Evolutionary conservation across 345 rosid species (phyloP).

Genomic region (Brassica cretica): DNA sequence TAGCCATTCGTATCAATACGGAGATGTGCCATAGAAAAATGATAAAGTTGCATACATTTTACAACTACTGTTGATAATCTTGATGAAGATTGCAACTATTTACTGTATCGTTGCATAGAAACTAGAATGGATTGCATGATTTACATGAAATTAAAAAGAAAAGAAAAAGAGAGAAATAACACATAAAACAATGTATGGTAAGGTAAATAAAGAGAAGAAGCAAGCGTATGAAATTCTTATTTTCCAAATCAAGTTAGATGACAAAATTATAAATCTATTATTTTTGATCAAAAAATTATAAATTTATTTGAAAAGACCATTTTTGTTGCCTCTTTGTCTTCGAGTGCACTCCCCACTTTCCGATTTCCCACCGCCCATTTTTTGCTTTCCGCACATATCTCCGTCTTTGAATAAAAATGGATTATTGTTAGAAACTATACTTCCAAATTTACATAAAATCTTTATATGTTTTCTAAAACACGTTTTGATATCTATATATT

Average conservation of each 20-base stretch:
- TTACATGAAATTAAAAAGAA: not conserved
- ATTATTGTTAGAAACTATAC: not conserved
- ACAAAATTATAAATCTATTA: conserved; percentile 1
- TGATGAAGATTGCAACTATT: not conserved
- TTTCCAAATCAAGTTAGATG: conserved; percentile 26
- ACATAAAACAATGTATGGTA: conserved; percentile 11
- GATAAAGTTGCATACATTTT: not conserved
- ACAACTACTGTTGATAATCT: not conserved
- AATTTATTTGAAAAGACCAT: not conserved
- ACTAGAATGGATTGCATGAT: not conserved
- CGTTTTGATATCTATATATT: not conserved
- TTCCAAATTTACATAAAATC: not conserved
- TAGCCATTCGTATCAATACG: not conserved
- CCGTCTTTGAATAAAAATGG: not conserved
- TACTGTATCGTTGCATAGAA: not conserved
- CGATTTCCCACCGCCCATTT: conserved; percentile 24
- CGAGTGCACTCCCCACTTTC: conserved; percentile 34
- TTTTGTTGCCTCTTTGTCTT: conserved; percentile 33
- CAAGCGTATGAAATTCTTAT: conserved; percentile 31
- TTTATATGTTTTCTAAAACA: not conserved
- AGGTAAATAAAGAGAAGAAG: conserved; percentile 15
- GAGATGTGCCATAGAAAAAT: not conserved
- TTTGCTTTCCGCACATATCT: conserved; percentile 34
- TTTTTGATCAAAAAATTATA: not conserved
- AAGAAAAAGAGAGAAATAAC: not conserved